Evolutionary conservation across 1,284 basidiomycete species (phyloP).

Genomic region (Volvariella volvacea): DNA sequence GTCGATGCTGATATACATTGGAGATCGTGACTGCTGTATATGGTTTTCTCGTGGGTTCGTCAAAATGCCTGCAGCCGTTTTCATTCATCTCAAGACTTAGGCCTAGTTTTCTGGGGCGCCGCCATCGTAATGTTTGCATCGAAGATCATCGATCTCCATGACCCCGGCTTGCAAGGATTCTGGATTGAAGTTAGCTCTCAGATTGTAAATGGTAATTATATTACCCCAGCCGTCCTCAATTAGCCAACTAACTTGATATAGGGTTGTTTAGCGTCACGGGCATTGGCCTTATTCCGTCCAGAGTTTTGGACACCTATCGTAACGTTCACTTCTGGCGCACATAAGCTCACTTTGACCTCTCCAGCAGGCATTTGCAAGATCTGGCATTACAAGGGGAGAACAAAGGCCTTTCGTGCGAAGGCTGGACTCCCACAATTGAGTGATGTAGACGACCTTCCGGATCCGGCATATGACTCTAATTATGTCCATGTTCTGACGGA

Average conservation of each 20-base stretch:
- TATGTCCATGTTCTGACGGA: slow-evolving; percentile 72
- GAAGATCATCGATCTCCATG: slow-evolving; percentile 65
- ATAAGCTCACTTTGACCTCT: background rate
- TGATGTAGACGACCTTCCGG: slow-evolving; percentile 73
- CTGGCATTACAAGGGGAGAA: slow-evolving; percentile 63
- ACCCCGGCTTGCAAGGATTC: slow-evolving; percentile 54
- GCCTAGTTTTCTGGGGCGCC: slow-evolving; percentile 65
- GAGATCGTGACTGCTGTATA: slow-evolving; percentile 74
- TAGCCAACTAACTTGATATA: slow-evolving; percentile 16
- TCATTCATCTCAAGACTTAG: background rate
- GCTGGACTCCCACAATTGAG: slow-evolving; percentile 62
- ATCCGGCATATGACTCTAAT: slow-evolving; percentile 67
- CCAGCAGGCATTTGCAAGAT: slow-evolving; percentile 62
- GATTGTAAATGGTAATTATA: slow-evolving; percentile 57
- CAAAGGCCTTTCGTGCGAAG: slow-evolving; percentile 47
- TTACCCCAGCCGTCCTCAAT: background rate
- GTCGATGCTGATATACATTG: background rate
- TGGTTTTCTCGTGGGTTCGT: slow-evolving; percentile 67
- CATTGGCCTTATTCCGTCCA: slow-evolving; percentile 67
- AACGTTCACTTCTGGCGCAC: slow-evolving; percentile 17
- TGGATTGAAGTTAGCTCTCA: slow-evolving; percentile 79
- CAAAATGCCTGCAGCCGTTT: background rate
- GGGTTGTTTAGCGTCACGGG: slow-evolving; percentile 80
- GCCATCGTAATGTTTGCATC: slow-evolving; percentile 75
- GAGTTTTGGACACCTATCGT: slow-evolving; percentile 76